Percentiles rank a stretch among this genome's conserved stretches.
phyloP scores from a whole-genome alignment of 2,329 filamentous ascomycete species.

The Colletotrichum trifolii region DNA sequence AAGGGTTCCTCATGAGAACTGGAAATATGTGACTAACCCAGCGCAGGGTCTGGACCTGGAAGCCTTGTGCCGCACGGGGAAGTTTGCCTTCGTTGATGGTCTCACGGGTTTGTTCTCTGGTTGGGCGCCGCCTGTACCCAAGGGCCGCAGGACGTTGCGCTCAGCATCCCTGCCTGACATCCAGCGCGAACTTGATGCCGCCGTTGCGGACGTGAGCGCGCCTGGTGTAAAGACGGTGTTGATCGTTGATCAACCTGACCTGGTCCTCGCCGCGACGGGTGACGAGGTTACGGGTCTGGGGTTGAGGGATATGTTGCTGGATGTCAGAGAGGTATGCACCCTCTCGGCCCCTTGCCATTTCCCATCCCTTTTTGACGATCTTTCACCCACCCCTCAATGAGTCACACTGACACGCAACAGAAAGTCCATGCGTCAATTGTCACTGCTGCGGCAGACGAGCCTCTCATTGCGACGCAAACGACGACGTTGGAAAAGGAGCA shows the following conservation, averaged over 20 bases:
- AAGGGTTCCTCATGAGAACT: neutral
- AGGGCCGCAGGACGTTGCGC: constrained; percentile 42
- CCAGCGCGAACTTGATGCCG: constrained; percentile 51
- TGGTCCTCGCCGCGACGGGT: constrained; percentile 69
- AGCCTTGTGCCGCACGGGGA: constrained; percentile 63
- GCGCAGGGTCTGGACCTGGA: constrained; percentile 77
- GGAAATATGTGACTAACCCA: neutral
- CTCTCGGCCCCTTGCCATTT: neutral
- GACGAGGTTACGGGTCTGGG: constrained; percentile 55
- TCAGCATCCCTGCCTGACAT: constrained; percentile 50
- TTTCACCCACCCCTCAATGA: neutral
- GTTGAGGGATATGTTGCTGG: constrained; percentile 67
- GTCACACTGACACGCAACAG: constrained; percentile 49
- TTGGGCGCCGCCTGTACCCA: constrained; percentile 18
- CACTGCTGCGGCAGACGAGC: constrained; percentile 77
- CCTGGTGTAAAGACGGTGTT: constrained; percentile 63
- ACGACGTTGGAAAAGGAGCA: constrained; percentile 78
- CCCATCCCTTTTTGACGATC: too few species aligned
- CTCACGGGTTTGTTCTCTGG: constrained; percentile 67
- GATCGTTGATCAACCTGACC: constrained; percentile 74
- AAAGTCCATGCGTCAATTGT: constrained; percentile 74
- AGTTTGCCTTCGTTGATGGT: constrained; percentile 81
- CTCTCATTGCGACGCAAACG: constrained; percentile 70
- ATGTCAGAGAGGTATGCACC: constrained; percentile 69
- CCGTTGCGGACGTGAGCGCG: constrained; percentile 52